Percentiles rank a stretch among this genome's conserved stretches.
phyloP scores from a whole-genome alignment of 1,139 yeast genomes.

The Eremothecium cymbalariae region DNA sequence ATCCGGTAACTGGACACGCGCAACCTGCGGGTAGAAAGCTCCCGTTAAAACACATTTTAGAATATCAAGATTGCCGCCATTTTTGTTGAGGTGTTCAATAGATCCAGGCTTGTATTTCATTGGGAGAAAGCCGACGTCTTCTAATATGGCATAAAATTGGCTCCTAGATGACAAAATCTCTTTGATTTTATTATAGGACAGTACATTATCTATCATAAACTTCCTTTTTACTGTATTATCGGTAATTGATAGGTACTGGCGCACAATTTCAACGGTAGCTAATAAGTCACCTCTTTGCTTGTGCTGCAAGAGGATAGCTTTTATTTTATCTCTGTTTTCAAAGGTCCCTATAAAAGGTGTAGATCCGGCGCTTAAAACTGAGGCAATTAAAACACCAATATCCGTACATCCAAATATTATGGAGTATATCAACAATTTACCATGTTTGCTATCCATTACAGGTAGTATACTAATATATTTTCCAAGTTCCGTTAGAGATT shows the following conservation, averaged over 20 bases:
- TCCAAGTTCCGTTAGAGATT: constrained; percentile 66
- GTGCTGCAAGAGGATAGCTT: constrained; percentile 39
- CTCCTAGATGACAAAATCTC: constrained; percentile 64
- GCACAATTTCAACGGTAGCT: constrained; percentile 50
- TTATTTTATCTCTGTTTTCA: constrained; percentile 60
- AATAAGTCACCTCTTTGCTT: constrained; percentile 62
- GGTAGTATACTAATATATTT: constrained; percentile 73
- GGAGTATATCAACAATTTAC: constrained; percentile 71
- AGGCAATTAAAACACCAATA: constrained; percentile 62
- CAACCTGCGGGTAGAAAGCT: constrained; percentile 73
- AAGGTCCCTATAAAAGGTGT: constrained; percentile 54
- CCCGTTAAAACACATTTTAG: constrained; percentile 68
- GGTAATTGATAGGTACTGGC: constrained; percentile 40
- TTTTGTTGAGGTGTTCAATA: constrained; percentile 38
- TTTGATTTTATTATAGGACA: constrained; percentile 57
- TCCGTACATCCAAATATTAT: constrained; percentile 82
- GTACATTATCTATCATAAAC: constrained; percentile 52
- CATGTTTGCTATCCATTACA: constrained; percentile 70
- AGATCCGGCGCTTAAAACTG: constrained; percentile 62
- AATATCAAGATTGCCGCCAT: constrained; percentile 43
- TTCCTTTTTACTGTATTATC: constrained; percentile 33
- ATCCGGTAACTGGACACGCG: constrained; percentile 75
- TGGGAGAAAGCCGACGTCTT: constrained; percentile 71
- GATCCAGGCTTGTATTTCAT: constrained; percentile 34
- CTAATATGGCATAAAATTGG: constrained; percentile 60